phyloP scores from a whole-genome alignment of 2,329 filamentous ascomycete species.

The Trichoderma polysporum region DNA sequence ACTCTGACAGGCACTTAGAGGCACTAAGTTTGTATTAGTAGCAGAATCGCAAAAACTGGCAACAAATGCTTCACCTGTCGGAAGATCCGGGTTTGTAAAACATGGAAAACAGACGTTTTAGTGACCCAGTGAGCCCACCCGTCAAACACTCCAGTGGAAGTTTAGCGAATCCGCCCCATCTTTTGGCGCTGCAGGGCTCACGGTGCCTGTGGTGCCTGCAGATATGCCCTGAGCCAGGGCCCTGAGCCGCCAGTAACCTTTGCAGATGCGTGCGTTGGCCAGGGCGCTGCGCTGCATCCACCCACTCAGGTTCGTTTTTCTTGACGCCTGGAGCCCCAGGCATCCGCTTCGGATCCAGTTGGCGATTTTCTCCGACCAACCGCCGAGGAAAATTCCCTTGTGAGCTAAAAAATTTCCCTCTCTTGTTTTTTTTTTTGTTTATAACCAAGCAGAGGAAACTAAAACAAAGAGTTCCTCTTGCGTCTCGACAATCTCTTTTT shows the following conservation, averaged over 20 bases:
- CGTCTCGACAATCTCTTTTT: not conserved
- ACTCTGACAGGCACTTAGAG: no score
- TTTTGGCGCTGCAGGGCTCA: conserved; percentile 1
- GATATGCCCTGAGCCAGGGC: not conserved
- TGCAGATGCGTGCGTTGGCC: not conserved
- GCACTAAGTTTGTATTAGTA: no score
- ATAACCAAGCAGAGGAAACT: not conserved
- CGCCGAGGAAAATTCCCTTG: conserved; percentile 1
- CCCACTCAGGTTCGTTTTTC: conserved; percentile 1
- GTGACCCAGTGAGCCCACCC: not conserved
- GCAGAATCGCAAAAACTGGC: no score
- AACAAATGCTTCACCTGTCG: not conserved
- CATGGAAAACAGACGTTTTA: not conserved
- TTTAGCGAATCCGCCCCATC: no score
- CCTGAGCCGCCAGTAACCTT: conserved; percentile 11
- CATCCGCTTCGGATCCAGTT: conserved; percentile 22
- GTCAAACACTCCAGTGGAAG: not conserved
- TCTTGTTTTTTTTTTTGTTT: not conserved
- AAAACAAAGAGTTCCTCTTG: not conserved
- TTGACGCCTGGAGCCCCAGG: conserved; percentile 34
- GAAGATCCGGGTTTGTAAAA: not conserved
- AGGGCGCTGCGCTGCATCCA: conserved; percentile 4
- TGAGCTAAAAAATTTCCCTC: conserved; percentile 15
- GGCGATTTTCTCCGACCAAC: conserved; percentile 14
- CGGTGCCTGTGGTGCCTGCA: not conserved